Evolutionary conservation across 164 flowering plant species (phyloP).

Genomic region (Sextonia rubra): DNA sequence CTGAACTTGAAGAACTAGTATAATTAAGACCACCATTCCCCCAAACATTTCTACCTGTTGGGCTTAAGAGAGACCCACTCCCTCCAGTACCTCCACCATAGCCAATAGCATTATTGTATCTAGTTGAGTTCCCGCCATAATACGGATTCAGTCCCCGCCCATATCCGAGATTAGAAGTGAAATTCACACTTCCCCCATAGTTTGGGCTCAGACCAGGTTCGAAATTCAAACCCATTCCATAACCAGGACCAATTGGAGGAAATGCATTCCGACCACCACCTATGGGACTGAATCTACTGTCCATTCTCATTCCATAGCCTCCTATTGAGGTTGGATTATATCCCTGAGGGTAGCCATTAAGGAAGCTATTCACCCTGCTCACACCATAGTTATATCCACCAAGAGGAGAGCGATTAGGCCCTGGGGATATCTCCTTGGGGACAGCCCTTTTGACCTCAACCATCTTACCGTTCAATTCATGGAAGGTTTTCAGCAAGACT

Average conservation of each 20-base stretch:
- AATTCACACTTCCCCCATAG: constrained; percentile 34
- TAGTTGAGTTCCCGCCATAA: constrained; percentile 41
- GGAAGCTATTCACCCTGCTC: constrained; percentile 46
- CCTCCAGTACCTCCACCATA: constrained; percentile 61
- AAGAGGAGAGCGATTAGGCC: constrained; percentile 55
- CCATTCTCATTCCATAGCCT: constrained; percentile 60
- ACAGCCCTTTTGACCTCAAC: constrained; percentile 85
- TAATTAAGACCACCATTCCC: constrained; percentile 63
- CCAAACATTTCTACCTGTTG: constrained; percentile 61
- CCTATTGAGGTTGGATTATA: constrained; percentile 44
- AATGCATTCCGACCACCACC: constrained; percentile 38
- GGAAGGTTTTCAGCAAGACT: constrained; percentile 61
- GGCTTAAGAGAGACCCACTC: constrained; percentile 54
- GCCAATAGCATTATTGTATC: constrained; percentile 48
- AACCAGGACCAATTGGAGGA: constrained; percentile 46
- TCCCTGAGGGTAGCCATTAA: constrained; percentile 46
- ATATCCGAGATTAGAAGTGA: constrained; percentile 36
- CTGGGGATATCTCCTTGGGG: constrained; percentile 66
- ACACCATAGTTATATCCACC: constrained; percentile 53
- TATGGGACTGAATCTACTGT: constrained; percentile 52
- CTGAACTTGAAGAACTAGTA: constrained; percentile 44
- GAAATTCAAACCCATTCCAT: constrained; percentile 47
- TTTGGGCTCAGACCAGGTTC: constrained; percentile 45
- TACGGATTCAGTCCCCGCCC: constrained; percentile 50
- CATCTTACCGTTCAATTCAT: constrained; percentile 75